Evolutionary conservation across 75 land plant species (phyloP).

Genomic region (Adiantum capillusveneris): DNA sequence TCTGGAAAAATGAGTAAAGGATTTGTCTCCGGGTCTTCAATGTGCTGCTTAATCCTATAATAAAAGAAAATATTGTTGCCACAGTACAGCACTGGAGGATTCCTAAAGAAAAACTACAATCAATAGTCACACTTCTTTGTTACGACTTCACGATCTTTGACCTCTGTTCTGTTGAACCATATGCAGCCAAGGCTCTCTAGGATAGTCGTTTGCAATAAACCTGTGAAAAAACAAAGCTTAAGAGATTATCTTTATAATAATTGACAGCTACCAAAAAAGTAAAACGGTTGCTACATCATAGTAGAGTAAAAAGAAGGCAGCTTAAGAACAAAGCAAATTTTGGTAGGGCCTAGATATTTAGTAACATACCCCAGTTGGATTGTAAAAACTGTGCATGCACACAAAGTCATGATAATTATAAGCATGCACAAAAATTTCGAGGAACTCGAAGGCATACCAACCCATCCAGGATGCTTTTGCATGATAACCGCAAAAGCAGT

Average conservation of each 20-base stretch:
- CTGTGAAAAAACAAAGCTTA: slow-evolving; percentile 29
- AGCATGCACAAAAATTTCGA: too few species aligned
- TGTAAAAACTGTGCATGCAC: too few species aligned
- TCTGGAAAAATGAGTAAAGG: slow-evolving; percentile 96
- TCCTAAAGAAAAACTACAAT: not conserved
- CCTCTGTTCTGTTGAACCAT: slow-evolving; percentile 93
- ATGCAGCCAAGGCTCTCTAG: slow-evolving; percentile 92
- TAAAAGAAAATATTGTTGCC: too few species aligned
- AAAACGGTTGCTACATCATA: too few species aligned
- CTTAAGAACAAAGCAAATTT: too few species aligned
- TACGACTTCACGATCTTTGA: slow-evolving; percentile 82
- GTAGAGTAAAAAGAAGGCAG: too few species aligned
- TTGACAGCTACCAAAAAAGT: too few species aligned
- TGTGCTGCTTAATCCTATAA: slow-evolving; percentile 67
- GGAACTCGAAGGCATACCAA: slow-evolving; percentile 81
- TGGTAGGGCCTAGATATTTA: too few species aligned
- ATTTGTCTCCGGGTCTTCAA: slow-evolving; percentile 65
- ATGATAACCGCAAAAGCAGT: slow-evolving; percentile 97
- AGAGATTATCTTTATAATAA: too few species aligned
- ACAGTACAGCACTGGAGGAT: not conserved
- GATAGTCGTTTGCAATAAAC: slow-evolving; percentile 74
- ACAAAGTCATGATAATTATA: too few species aligned
- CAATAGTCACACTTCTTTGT: slow-evolving; percentile 57
- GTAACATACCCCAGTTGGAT: too few species aligned
- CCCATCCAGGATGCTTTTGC: slow-evolving; percentile 99